Evolutionary conservation across 2,329 filamentous ascomycete genomes (phyloP), one percentile per base, ranked within the genome.

Genomic region (Fusarium subglutinans): DNA sequence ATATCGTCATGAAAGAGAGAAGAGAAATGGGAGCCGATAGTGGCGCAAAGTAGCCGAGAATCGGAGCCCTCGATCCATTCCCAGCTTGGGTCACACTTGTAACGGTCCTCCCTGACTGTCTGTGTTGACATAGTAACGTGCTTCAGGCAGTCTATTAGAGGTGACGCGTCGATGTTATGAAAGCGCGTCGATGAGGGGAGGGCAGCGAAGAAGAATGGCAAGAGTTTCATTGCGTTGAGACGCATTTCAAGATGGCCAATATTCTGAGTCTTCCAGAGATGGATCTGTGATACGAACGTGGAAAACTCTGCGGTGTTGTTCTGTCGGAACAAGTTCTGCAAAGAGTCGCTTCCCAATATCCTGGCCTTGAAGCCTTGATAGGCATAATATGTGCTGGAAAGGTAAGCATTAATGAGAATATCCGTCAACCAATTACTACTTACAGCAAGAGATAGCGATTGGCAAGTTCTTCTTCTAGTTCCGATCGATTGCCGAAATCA

Each of bases 61-160:
- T 76, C 76, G 2, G 76, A 75, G 11, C 76, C 76, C 14, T 78
- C 76, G 1, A 65, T 61, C 76, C 76, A 78, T 13, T 76, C 70
- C 64, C 68, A 66, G 8, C 70, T 54, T 15, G 76, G 76, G 35
- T 78, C 76, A n/a, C 55, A 53, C 6, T 67, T 50, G 7, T 48
- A 47, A 6, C 44, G 28, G 2, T 73, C 66, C 1, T 51, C 33
- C 1, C n/a, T 56, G 1, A 37, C 51, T 10, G 63, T 61, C 1
- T 74, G 43, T 2, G 43, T 67, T 6, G 72, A 68, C 0, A 17
- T 53, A 0, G 74, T 78, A 1, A 77, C 30, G 22, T 54, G 60
- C 15, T 66, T 70, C 4, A 78, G 38, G 24, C 71, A 76, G 9
- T 76, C 66, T 1, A 78, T 37, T 8, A 78, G 55, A 0, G 59